Conservation (phyloP, 108 stramenopile genomes). For the Chaetoceros muelleri region DNA sequence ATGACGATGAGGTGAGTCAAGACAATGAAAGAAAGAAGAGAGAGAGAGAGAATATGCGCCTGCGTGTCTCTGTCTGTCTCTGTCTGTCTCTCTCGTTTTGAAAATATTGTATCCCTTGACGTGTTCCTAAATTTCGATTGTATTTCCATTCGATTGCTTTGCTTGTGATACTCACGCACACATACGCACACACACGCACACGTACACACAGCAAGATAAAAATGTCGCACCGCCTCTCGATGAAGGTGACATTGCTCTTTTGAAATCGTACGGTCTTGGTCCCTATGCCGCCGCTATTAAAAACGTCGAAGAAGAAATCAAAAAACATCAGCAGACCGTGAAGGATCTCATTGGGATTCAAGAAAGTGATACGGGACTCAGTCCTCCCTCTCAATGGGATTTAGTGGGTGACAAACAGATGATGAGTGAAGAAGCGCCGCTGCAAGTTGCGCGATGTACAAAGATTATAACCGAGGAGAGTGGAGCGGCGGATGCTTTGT, state of each 20-base stretch:
- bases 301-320: slow-evolving; percentile 92
- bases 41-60: background rate
- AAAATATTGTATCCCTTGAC: background rate
- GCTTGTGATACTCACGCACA: background rate
- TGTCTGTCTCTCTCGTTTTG: background rate
- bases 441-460: slow-evolving; percentile 96
- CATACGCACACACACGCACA: background rate
- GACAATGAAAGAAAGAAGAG: background rate
- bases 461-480: slow-evolving; percentile 87
- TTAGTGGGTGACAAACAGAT: slow-evolving; percentile 98
- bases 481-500: slow-evolving; percentile 18
- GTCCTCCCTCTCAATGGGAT: slow-evolving; percentile 98
- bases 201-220: slow-evolving; percentile 44
- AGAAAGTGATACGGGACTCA: slow-evolving; percentile 96
- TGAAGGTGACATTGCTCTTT: slow-evolving; percentile 94
- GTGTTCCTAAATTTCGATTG: background rate
- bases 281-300: slow-evolving; percentile 93
- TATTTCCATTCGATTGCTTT: background rate
- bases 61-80: background rate
- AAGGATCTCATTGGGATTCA: slow-evolving; percentile 98
- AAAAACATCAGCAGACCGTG: slow-evolving; percentile 88
- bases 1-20: slow-evolving; percentile 47
- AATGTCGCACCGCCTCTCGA: slow-evolving; percentile 90
- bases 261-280: slow-evolving; percentile 96
- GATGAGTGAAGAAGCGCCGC: slow-evolving; percentile 98